Evolutionary conservation across 805 yeast genomes (phyloP).

Genomic region (Saturnispora kantuleensis): DNA sequence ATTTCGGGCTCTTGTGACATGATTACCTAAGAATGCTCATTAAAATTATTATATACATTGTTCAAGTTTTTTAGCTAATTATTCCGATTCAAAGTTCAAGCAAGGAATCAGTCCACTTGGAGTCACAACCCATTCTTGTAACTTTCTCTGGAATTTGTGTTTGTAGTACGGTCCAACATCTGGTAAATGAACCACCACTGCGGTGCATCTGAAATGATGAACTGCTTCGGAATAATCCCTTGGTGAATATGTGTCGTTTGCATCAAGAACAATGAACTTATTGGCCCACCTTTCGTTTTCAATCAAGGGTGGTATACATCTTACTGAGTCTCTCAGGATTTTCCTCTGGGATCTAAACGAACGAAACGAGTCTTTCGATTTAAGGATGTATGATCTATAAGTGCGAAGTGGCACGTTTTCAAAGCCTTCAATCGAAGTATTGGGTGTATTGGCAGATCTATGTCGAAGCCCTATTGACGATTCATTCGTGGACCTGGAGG

Average conservation of each 20-base stretch:
- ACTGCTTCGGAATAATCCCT: constrained; percentile 3
- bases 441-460: constrained; percentile 2
- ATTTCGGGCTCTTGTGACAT: constrained; percentile 1
- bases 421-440: constrained; percentile 5
- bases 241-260: constrained; percentile 10
- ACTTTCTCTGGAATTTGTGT: constrained; percentile 14
- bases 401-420: not conserved
- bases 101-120: constrained; percentile 25
- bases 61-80: not conserved
- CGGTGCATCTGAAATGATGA: constrained; percentile 7
- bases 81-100: constrained; percentile 11
- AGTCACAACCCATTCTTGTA: constrained; percentile 28
- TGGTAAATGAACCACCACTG: constrained; percentile 10
- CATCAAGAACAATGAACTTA: constrained; percentile 21
- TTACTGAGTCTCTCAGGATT: constrained; percentile 23
- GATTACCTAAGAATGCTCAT: no score
- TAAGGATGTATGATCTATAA: constrained; percentile 10
- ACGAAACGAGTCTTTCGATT: constrained; percentile 1
- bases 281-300: constrained; percentile 30
- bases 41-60: not conserved
- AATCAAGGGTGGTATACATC: constrained; percentile 27
- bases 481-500: constrained; percentile 6
- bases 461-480: not conserved
- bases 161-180: constrained; percentile 8
- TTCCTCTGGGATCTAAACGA: constrained; percentile 20